Evolutionary conservation across 1,284 basidiomycete species (phyloP).

Genomic region (Cutaneotrichosporon sp.): DNA sequence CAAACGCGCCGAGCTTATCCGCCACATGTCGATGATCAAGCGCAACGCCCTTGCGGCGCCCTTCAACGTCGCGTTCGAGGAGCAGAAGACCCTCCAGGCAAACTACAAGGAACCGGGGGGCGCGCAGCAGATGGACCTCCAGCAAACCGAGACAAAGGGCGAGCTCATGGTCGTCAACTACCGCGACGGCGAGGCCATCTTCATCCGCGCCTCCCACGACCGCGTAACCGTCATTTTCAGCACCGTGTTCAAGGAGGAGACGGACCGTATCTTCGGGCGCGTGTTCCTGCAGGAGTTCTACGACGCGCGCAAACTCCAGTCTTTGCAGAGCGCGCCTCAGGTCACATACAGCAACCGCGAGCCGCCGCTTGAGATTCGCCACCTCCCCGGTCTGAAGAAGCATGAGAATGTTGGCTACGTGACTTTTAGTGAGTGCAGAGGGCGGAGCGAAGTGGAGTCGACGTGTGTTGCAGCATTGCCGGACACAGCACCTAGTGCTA

Average conservation of each 20-base stretch:
- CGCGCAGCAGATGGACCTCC: conserved; percentile 49
- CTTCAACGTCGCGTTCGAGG: conserved; percentile 81
- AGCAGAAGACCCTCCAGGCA: conserved; percentile 80
- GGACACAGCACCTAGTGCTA: no score
- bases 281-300: conserved; percentile 99
- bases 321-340: conserved; percentile 94
- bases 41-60: conserved; percentile 92
- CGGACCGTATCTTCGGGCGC: conserved; percentile 92
- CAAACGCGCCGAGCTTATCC: conserved; percentile 70
- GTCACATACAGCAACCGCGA: conserved; percentile 96
- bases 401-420: conserved; percentile 95
- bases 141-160: conserved; percentile 55
- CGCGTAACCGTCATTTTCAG: conserved; percentile 98
- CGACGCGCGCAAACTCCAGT: conserved; percentile 86
- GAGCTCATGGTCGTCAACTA: conserved; percentile 92
- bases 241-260: conserved; percentile 95
- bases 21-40: conserved; percentile 80
- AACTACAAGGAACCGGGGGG: conserved; percentile 44
- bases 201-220: conserved; percentile 86
- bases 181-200: conserved; percentile 94
- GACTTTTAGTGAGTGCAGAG: conserved; percentile 70
- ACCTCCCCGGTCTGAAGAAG: conserved; percentile 71
- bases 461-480: no score
- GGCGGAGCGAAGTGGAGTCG: no score
- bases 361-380: conserved; percentile 90